These are phyloP conservation scores for Alternaria triticimaculans DNA, from an alignment of 2,329 filamentous ascomycete genomes.

Conservation along the genomic window DNA sequence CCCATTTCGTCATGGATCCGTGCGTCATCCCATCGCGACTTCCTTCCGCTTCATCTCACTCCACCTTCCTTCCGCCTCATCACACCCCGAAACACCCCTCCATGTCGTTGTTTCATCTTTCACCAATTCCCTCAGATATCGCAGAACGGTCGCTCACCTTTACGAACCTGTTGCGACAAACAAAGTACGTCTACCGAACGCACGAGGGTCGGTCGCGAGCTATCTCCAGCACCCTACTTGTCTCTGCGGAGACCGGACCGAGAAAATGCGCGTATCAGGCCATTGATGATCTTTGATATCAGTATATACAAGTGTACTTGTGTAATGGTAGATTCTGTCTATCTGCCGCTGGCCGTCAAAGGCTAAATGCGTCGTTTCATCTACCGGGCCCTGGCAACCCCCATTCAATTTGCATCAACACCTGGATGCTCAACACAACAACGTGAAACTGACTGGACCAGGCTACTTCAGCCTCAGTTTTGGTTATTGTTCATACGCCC, in stretches of 20 bases:
- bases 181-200: not conserved
- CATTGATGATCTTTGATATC: not conserved
- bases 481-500: not conserved
- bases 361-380: constrained; percentile 34
- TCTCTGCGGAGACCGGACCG: not conserved
- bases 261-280: not conserved
- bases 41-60: not conserved
- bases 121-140: not conserved
- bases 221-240: not conserved
- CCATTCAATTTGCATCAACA: constrained; percentile 11
- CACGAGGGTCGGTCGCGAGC: rapidly evolving
- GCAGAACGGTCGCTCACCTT: not conserved
- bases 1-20: not conserved
- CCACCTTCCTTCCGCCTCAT: not conserved
- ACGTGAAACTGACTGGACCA: not conserved
- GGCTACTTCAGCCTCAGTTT: not conserved
- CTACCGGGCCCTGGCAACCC: constrained; percentile 20
- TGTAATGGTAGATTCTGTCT: constrained; percentile 4
- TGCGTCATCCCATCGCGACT: not conserved
- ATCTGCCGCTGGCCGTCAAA: constrained; percentile 22
- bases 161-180: not conserved
- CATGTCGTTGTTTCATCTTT: not conserved
- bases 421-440: not conserved
- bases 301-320: constrained; percentile 3
- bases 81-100: not conserved